Conservation (phyloP, 164 flowering plant genomes). For the Brasenia schreberi region DNA sequence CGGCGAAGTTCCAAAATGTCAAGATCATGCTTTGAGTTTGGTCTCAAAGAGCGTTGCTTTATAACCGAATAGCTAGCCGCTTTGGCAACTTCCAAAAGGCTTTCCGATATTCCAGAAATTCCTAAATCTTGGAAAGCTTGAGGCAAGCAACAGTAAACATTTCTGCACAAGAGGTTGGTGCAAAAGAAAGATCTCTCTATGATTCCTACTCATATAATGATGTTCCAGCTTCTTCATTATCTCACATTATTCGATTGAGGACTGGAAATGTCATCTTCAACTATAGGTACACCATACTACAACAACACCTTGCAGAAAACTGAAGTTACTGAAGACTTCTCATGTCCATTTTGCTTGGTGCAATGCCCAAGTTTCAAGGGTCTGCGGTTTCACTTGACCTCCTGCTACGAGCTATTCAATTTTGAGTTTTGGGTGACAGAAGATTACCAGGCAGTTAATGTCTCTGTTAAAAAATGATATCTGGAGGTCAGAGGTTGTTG, state of each 20-base stretch:
- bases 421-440: conserved; percentile 90
- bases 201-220: conserved; percentile 30
- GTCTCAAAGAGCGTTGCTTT: conserved; percentile 12
- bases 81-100: conserved; percentile 16
- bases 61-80: conserved; percentile 22
- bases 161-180: conserved; percentile 50
- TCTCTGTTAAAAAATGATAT: conserved; percentile 60
- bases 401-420: conserved; percentile 86
- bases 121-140: conserved; percentile 46
- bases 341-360: conserved; percentile 88
- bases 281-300: conserved; percentile 39
- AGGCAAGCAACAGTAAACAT: conserved; percentile 20
- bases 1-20: conserved; percentile 28
- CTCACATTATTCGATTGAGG: conserved; percentile 51
- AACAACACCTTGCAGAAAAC: conserved; percentile 54
- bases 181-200: conserved; percentile 47
- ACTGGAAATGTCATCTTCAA: conserved; percentile 80
- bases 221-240: conserved; percentile 33
- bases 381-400: conserved; percentile 53
- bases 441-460: conserved; percentile 83
- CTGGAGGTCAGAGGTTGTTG: conserved; percentile 54
- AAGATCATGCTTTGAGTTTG: conserved; percentile 7
- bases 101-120: conserved; percentile 27
- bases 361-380: conserved; percentile 92
- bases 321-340: conserved; percentile 92